Base-by-base conservation (phyloP, 805 yeast genomes). In the Priceomyces melissophilus region DNA sequence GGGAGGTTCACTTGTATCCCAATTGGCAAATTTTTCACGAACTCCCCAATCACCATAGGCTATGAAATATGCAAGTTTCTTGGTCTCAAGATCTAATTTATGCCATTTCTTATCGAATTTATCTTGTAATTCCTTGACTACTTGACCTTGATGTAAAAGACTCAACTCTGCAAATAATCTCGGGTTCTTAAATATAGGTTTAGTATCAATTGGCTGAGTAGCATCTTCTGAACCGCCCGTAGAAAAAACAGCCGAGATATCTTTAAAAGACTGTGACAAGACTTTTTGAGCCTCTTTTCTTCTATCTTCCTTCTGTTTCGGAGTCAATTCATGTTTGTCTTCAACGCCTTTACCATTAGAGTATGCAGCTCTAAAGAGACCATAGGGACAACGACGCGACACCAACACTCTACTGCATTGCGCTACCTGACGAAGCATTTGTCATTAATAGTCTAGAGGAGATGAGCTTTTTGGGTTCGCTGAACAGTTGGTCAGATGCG, bases 1-100 rank as follows among this genome's bases (percentile, higher is more conserved):
- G 1, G 87, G 89, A 6, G 69, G 57, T 3, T 53, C 58, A 20
- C 50, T 47, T n/a, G 68, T 57, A 42, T 64, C 67, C 66, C 78
- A 69, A 47, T 68, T 69, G 37, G 63, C 60, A 41, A 82, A 73
- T 14, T 76, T 75, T 36, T 76, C 80, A 46, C 95, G 69, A 1
- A 79, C 82, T 0, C 89, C 93, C 73, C 84, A 78, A 36, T 82
- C 69, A 2, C 90, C 90, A 58, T 80, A 85, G 0, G 82, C 72
- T 25, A 82, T 70, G 62, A 73, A 81, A 56, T 79, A 82, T 8
- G 78, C 72, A 47, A 82, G 65, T 45, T 74, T 66, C 53, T 83
- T 82, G 39, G 73, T 73, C 38, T 75, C 71, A 10, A 45, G 45
- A 3, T 77, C 67, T 34, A 82, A 47, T 31, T 65, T 59, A 2